Evolutionary conservation across 352 stramenopile species (phyloP).

Genomic region (Thraustochytrium striatum): DNA sequence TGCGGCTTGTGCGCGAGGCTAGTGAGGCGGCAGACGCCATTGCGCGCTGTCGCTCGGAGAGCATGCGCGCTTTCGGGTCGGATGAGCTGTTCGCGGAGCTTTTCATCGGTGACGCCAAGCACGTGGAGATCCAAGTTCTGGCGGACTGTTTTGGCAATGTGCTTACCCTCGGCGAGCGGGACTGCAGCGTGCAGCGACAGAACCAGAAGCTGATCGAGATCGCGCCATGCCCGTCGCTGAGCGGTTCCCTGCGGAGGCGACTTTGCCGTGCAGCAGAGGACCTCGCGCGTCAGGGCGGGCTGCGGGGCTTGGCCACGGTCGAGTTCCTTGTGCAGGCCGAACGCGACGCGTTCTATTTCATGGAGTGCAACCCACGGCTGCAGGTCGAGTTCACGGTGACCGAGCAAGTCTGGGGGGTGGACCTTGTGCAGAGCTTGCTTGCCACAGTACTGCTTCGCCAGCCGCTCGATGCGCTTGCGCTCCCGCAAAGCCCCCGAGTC

Average conservation of each 20-base stretch:
- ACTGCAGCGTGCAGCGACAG: constrained; percentile 94
- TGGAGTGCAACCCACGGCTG: constrained; percentile 97
- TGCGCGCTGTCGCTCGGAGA: constrained; percentile 51
- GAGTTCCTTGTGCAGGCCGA: constrained; percentile 90
- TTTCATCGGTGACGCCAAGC: constrained; percentile 88
- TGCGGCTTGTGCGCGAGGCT: constrained; percentile 79
- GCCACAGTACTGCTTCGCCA: constrained; percentile 60
- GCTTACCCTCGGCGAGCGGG: constrained; percentile 89
- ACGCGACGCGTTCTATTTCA: constrained; percentile 84
- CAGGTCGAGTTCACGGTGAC: constrained; percentile 90
- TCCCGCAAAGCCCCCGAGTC: neutral
- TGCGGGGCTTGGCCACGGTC: constrained; percentile 93
- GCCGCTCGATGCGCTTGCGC: neutral
- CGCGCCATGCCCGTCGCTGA: constrained; percentile 50
- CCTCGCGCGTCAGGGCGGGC: constrained; percentile 82
- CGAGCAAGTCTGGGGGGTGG: constrained; percentile 85
- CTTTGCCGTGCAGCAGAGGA: too few relatives aligned
- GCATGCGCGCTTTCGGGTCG: constrained; percentile 83
- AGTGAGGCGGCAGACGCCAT: constrained; percentile 60
- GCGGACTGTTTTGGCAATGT: constrained; percentile 88
- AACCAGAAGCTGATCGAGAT: constrained; percentile 87
- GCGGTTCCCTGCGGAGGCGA: too few relatives aligned
- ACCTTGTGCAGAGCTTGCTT: constrained; percentile 95
- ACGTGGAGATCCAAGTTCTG: constrained; percentile 96
- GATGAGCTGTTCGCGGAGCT: constrained; percentile 90